A percentile compares a stretch with the other conserved stretches of the same genome.
Conservation (phyloP, 805 yeast species). For the Yarrowia deformans region DNA sequence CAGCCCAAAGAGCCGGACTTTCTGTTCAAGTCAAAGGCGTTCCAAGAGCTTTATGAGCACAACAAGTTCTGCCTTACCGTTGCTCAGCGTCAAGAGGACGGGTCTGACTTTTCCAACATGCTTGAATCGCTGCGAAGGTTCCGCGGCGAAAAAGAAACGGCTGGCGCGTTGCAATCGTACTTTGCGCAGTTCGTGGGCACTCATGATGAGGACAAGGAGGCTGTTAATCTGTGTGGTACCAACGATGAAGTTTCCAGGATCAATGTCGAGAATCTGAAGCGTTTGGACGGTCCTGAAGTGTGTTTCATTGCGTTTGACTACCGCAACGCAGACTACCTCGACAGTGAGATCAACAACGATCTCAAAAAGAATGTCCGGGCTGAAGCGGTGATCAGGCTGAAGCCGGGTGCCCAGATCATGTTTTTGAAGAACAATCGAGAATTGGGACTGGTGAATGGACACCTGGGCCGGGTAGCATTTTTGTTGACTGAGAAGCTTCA, state of each 20-base stretch:
- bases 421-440: neutral
- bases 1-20: neutral
- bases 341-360: too few relatives aligned
- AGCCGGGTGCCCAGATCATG: constrained; percentile 22
- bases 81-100: constrained; percentile 6
- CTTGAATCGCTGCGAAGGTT: constrained; percentile 6
- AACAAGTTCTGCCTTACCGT: neutral
- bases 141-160: neutral
- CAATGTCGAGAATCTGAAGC: neutral
- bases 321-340: neutral
- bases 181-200: constrained; percentile 6
- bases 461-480: constrained; percentile 17
- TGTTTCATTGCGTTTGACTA: neutral
- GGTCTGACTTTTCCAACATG: constrained; percentile 14
- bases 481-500: neutral
- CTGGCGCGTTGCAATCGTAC: neutral
- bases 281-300: neutral
- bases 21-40: neutral
- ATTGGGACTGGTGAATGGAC: constrained; percentile 13
- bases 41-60: neutral
- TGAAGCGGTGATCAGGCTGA: neutral
- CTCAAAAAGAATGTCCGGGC: constrained; percentile 3
- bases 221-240: neutral
- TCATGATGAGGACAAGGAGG: neutral
- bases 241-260: neutral